Conservation (phyloP, 1,284 basidiomycete genomes). For the Tausonia pullulans region DNA sequence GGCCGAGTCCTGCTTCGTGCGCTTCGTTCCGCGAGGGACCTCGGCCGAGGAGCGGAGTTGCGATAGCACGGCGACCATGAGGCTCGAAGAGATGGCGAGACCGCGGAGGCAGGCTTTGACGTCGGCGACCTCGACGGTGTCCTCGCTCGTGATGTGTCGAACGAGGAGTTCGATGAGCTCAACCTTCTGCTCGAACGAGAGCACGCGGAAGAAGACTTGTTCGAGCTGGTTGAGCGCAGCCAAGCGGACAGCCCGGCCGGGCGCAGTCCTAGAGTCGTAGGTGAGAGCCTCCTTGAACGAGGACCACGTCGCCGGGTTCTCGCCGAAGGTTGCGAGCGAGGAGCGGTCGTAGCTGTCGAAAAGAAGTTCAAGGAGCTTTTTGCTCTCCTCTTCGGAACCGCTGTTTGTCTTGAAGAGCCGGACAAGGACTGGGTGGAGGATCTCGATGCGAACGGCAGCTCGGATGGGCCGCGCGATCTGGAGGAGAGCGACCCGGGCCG, state of each 20-base stretch:
- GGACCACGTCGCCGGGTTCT: conserved; percentile 10
- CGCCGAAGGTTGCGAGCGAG: conserved; percentile 23
- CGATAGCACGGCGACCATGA: conserved; percentile 52
- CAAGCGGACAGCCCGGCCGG: conserved; percentile 3
- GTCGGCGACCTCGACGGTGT: conserved; percentile 9
- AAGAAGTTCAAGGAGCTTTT: conserved; percentile 41
- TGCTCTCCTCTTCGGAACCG: conserved; percentile 17
- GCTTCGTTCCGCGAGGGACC: conserved; percentile 48
- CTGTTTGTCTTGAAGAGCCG: conserved; percentile 20
- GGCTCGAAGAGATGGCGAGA: conserved; percentile 24
- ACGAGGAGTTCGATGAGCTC: conserved; percentile 16
- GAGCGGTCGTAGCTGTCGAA: conserved; percentile 48
- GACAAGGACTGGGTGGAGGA: conserved; percentile 49
- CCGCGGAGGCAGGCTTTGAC: conserved; percentile 12
- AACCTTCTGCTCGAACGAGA: conserved; percentile 9
- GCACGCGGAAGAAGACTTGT: conserved; percentile 4
- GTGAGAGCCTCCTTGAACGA: conserved; percentile 6
- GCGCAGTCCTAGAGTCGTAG: not conserved
- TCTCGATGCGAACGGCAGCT: conserved; percentile 52
- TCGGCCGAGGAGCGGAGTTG: conserved; percentile 42
- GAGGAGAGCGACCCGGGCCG: conserved; percentile 49
- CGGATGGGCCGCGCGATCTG: conserved; percentile 48
- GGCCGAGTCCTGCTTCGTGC: conserved; percentile 43
- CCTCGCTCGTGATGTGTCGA: not conserved
- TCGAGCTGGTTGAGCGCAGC: conserved; percentile 11